Percentiles rank a stretch among this genome's conserved stretches.
These are phyloP conservation scores for Curvularia sp. DNA, from an alignment of 2,329 filamentous ascomycete genomes.

Conservation along the genomic window DNA sequence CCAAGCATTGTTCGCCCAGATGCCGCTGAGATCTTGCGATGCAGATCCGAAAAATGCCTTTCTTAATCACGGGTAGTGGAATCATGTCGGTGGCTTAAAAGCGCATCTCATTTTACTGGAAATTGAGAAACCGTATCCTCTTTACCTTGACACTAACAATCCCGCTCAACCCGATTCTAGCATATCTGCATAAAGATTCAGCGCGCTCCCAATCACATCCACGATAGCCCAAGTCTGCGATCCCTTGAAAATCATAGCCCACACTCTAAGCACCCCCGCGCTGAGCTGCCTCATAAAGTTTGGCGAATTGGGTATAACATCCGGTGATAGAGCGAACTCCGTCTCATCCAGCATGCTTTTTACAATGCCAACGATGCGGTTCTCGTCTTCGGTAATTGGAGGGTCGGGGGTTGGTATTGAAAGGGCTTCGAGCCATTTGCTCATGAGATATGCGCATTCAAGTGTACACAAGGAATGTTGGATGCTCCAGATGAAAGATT, in stretches of 20 bases:
- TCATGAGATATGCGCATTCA: slow-evolving; percentile 51
- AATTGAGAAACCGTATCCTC: slow-evolving; percentile 4
- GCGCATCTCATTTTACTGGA: slow-evolving; percentile 36
- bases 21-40: slow-evolving; percentile 49
- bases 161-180: slow-evolving; percentile 45
- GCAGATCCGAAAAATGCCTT: slow-evolving; percentile 49
- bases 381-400: slow-evolving; percentile 49
- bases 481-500: slow-evolving; percentile 51
- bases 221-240: slow-evolving; percentile 55
- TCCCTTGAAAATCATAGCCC: slow-evolving; percentile 53
- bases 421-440: slow-evolving; percentile 51
- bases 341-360: slow-evolving; percentile 54
- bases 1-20: slow-evolving; percentile 57
- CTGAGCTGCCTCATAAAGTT: slow-evolving; percentile 47
- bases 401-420: slow-evolving; percentile 42
- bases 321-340: slow-evolving; percentile 40
- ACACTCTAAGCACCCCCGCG: slow-evolving; percentile 52
- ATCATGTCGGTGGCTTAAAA: slow-evolving; percentile 64
- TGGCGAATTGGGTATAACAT: slow-evolving; percentile 42
- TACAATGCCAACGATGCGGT: slow-evolving; percentile 47
- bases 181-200: slow-evolving; percentile 54
- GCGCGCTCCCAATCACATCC: slow-evolving; percentile 50
- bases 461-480: slow-evolving; percentile 51
- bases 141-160: slow-evolving; percentile 32
- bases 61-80: slow-evolving; percentile 64